These are phyloP conservation scores for Aspergillus sclerotioniger DNA, from an alignment of 495 filamentous ascomycete species.

Conservation along the genomic window DNA sequence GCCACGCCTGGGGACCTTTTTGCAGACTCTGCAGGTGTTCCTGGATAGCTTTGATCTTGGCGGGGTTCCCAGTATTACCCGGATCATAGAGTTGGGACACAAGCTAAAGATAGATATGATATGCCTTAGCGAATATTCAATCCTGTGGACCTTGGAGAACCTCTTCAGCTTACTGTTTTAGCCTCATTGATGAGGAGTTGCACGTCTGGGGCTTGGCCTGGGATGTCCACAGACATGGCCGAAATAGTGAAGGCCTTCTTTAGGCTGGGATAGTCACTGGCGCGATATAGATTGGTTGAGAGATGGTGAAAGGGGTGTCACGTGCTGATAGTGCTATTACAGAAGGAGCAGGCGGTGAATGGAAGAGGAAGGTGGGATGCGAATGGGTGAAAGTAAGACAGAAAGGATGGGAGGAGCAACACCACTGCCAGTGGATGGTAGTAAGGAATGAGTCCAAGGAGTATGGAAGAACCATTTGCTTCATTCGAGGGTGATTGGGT, in stretches of 20 bases:
- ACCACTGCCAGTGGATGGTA: no score
- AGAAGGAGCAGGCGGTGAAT: slow-evolving; percentile 16
- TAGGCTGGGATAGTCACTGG: slow-evolving; percentile 9
- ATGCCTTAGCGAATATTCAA: not conserved
- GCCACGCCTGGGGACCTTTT: slow-evolving; percentile 76
- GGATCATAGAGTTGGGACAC: slow-evolving; percentile 67
- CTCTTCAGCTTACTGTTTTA: slow-evolving; percentile 19
- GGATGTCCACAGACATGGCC: slow-evolving; percentile 26
- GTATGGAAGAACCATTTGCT: no score
- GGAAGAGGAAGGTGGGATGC: slow-evolving; percentile 9
- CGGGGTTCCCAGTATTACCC: slow-evolving; percentile 46
- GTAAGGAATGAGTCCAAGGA: no score
- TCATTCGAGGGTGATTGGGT: not conserved
- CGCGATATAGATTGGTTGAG: slow-evolving; percentile 15
- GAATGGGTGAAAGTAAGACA: not conserved
- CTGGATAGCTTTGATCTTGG: slow-evolving; percentile 66
- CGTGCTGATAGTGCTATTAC: slow-evolving; percentile 26
- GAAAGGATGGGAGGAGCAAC: not conserved
- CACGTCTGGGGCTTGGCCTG: slow-evolving; percentile 22
- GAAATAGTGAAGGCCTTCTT: slow-evolving; percentile 13
- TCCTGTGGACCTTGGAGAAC: not conserved
- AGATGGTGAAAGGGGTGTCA: slow-evolving; percentile 18
- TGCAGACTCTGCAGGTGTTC: slow-evolving; percentile 75
- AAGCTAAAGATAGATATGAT: slow-evolving; percentile 24
- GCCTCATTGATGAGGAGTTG: slow-evolving; percentile 30